Conservation (phyloP, 306 rosid species). For the Cicer chorassanicum region DNA sequence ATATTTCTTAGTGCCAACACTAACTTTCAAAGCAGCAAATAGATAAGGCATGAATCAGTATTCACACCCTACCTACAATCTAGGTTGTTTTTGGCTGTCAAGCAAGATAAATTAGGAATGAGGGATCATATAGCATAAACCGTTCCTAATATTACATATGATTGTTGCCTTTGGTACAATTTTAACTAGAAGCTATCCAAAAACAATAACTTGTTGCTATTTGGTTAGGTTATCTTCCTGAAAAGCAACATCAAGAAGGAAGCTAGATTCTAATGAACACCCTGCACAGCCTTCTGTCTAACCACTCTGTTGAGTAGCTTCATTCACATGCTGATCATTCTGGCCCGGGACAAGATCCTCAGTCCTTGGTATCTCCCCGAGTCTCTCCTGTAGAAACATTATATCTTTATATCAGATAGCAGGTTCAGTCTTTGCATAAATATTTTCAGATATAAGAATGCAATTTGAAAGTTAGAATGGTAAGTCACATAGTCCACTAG, state of each 20-base stretch:
- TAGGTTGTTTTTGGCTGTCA: slow-evolving; percentile 35
- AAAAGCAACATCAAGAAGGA: slow-evolving; percentile 52
- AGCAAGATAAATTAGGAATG: slow-evolving; percentile 48
- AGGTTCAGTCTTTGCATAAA: slow-evolving; percentile 15
- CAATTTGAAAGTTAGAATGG: slow-evolving; percentile 13
- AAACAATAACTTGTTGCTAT: slow-evolving; percentile 57
- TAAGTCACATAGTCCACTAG: background rate
- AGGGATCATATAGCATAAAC: slow-evolving; percentile 46
- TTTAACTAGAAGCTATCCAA: slow-evolving; percentile 60
- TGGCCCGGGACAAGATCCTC: slow-evolving; percentile 59
- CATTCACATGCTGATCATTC: slow-evolving; percentile 54
- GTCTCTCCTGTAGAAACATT: slow-evolving; percentile 63
- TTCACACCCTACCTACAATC: slow-evolving; percentile 54
- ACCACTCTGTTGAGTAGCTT: slow-evolving; percentile 53
- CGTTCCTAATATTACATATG: slow-evolving; percentile 53
- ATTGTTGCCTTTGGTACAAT: slow-evolving; percentile 36
- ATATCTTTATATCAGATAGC: slow-evolving; percentile 26
- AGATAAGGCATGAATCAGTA: slow-evolving; percentile 36
- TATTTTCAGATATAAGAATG: slow-evolving; percentile 9
- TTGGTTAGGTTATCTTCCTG: slow-evolving; percentile 65
- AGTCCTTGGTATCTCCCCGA: slow-evolving; percentile 64
- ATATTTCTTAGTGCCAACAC: slow-evolving; percentile 46
- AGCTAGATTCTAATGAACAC: slow-evolving; percentile 56
- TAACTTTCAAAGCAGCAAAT: slow-evolving; percentile 40
- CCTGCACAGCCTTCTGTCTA: slow-evolving; percentile 53